Evolutionary conservation across 1,284 basidiomycete genomes (phyloP).

Genomic region (Tilletia horrida): DNA sequence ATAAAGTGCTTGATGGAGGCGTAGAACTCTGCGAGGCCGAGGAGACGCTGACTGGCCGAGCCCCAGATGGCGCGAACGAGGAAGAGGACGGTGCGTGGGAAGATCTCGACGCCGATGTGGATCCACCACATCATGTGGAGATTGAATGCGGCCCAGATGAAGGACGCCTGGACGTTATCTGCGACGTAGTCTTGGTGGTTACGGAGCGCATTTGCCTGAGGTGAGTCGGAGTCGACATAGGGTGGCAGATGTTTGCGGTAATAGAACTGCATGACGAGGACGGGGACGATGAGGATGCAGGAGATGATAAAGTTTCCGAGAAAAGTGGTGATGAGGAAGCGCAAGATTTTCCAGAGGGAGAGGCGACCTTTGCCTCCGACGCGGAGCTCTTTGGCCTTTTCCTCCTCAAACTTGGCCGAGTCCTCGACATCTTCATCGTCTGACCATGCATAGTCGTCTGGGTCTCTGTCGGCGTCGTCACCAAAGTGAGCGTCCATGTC

Average conservation of each 20-base stretch:
- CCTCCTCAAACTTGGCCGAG: slow-evolving; percentile 32
- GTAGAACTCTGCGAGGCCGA: slow-evolving; percentile 44
- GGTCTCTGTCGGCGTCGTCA: slow-evolving; percentile 28
- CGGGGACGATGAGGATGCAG: slow-evolving; percentile 36
- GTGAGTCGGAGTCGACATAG: slow-evolving; percentile 5
- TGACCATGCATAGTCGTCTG: slow-evolving; percentile 50
- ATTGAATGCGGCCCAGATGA: slow-evolving; percentile 53
- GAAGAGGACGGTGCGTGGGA: slow-evolving; percentile 36
- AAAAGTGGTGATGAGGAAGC: slow-evolving; percentile 44
- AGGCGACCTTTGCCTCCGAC: slow-evolving; percentile 23
- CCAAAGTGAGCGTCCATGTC: slow-evolving; percentile 34
- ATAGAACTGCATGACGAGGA: slow-evolving; percentile 44
- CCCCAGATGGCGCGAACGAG: slow-evolving; percentile 45
- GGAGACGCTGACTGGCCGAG: slow-evolving; percentile 35
- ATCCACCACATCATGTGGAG: slow-evolving; percentile 50
- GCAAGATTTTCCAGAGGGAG: slow-evolving; percentile 38
- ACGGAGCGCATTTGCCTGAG: slow-evolving; percentile 21
- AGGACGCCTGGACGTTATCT: slow-evolving; percentile 50
- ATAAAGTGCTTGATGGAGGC: slow-evolving; percentile 46
- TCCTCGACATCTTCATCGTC: slow-evolving; percentile 49
- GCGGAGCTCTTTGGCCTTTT: slow-evolving; percentile 36
- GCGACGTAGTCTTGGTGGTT: slow-evolving; percentile 39
- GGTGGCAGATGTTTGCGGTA: slow-evolving; percentile 30
- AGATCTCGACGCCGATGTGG: slow-evolving; percentile 46
- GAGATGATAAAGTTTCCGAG: slow-evolving; percentile 49